Evolutionary conservation across 2,329 filamentous ascomycete genomes (phyloP).

Genomic region (Acrocalymma vagum): DNA sequence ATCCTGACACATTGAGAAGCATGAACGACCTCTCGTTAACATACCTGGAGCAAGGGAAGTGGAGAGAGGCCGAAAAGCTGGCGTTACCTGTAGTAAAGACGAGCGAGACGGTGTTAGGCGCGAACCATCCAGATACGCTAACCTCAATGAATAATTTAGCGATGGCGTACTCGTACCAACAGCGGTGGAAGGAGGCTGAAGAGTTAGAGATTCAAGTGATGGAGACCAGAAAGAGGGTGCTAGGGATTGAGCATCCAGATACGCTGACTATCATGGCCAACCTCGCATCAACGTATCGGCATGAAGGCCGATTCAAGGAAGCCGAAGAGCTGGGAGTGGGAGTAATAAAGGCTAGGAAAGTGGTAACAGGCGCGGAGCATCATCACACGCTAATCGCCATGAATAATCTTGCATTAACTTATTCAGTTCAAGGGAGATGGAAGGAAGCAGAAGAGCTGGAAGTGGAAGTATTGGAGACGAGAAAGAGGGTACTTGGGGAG

Average conservation of each 20-base stretch:
- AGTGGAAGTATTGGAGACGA: conserved; percentile 8
- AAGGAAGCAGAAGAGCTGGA: conserved; percentile 3
- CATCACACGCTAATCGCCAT: not conserved
- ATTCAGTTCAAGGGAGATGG: conserved; percentile 2
- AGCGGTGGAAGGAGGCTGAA: conserved; percentile 4
- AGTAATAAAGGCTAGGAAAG: not conserved
- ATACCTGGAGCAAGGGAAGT: conserved; percentile 6
- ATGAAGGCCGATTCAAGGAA: conserved; percentile 1
- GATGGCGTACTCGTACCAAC: conserved; percentile 1
- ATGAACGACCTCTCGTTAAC: conserved; percentile 6
- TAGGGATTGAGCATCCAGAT: conserved; percentile 2
- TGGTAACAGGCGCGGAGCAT: conserved; percentile 6
- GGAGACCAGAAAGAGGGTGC: not conserved
- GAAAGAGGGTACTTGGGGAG: conserved; percentile 11
- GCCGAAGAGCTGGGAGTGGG: conserved; percentile 1
- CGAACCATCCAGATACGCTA: conserved; percentile 7
- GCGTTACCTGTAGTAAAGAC: conserved; percentile 6
- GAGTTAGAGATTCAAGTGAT: not conserved
- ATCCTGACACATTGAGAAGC: conserved; percentile 9
- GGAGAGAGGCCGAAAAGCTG: conserved; percentile 15
- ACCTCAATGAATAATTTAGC: conserved; percentile 9
- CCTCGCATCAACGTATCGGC: not conserved
- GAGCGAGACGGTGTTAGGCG: conserved; percentile 6
- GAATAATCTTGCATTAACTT: not conserved
- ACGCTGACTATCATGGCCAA: conserved; percentile 3